A percentile compares a stretch with the other conserved stretches of the same genome.
Conservation (phyloP, 139 green algal genomes). For the Closterium sp. region DNA sequence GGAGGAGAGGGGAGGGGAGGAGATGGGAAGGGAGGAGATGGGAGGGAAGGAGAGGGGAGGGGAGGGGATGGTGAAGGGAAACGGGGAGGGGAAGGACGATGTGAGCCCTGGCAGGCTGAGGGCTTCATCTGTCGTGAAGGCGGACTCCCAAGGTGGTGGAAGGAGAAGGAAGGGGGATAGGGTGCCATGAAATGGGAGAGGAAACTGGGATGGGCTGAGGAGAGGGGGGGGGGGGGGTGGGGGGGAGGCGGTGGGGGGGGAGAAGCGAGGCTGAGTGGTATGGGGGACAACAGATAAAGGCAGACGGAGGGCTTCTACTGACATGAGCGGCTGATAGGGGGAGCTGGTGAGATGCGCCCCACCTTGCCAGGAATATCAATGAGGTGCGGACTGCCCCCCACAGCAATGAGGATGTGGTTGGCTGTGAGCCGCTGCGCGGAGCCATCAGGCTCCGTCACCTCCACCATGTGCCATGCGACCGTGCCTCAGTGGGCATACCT, state of each 20-base stretch:
- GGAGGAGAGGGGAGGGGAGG: background rate
- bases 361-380: slow-evolving; percentile 75
- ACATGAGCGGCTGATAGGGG: too few relatives aligned
- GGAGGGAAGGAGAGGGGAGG: background rate
- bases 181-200: too few relatives aligned
- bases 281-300: too few relatives aligned
- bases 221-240: background rate
- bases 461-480: slow-evolving; percentile 71
- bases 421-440: slow-evolving; percentile 56
- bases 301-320: too few relatives aligned
- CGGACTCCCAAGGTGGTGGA: too few relatives aligned
- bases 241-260: background rate
- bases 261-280: too few relatives aligned
- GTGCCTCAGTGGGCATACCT: background rate
- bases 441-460: slow-evolving; percentile 52
- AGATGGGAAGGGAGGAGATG: background rate
- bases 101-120: too few relatives aligned
- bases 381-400: slow-evolving; percentile 68
- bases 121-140: too few relatives aligned
- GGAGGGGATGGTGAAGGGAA: background rate
- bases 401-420: slow-evolving; percentile 87
- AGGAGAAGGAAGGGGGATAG: too few relatives aligned
- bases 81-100: too few relatives aligned
- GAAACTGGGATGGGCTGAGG: too few relatives aligned
- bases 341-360: too few relatives aligned